phyloP scores from a whole-genome alignment of 2,329 filamentous ascomycete species.

The Rhinocladiella similis region DNA sequence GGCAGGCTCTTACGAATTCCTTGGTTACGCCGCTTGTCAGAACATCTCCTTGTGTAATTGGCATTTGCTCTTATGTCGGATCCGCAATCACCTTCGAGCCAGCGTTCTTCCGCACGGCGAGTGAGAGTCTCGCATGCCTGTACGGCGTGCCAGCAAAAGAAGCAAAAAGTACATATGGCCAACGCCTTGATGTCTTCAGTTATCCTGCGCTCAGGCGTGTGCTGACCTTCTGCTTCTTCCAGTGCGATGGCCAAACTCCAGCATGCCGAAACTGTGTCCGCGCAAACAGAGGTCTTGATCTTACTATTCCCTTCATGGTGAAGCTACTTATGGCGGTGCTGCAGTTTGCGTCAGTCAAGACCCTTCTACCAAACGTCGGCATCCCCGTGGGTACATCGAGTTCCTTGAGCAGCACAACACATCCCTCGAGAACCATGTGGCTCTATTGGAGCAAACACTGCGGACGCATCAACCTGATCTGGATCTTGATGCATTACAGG shows the following conservation, averaged over 20 bases:
- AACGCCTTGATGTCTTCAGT: no score
- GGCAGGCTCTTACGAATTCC: no score
- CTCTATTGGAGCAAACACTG: conserved; percentile 10
- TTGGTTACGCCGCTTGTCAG: no score
- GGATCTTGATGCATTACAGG: not conserved
- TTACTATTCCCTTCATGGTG: not conserved
- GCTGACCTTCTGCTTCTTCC: not conserved
- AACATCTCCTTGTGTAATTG: no score
- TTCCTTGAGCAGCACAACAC: conserved; percentile 14
- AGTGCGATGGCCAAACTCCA: conserved; percentile 15
- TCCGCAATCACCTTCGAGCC: no score
- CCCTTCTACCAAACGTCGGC: conserved; percentile 15
- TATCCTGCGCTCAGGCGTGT: no score
- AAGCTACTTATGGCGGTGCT: not conserved
- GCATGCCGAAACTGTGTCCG: conserved; percentile 13
- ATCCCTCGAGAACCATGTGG: conserved; percentile 11
- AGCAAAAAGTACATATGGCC: conserved; percentile 8
- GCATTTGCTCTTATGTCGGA: no score
- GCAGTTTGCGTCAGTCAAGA: conserved; percentile 13
- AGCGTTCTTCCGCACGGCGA: not conserved
- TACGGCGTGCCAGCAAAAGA: conserved; percentile 18
- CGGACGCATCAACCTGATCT: not conserved
- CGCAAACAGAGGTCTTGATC: conserved; percentile 11
- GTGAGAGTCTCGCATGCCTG: conserved; percentile 13
- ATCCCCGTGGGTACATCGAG: conserved; percentile 15